These are phyloP conservation scores for Peronosclerospora sorghi DNA, from an alignment of 352 stramenopile species.

Conservation along the genomic window DNA sequence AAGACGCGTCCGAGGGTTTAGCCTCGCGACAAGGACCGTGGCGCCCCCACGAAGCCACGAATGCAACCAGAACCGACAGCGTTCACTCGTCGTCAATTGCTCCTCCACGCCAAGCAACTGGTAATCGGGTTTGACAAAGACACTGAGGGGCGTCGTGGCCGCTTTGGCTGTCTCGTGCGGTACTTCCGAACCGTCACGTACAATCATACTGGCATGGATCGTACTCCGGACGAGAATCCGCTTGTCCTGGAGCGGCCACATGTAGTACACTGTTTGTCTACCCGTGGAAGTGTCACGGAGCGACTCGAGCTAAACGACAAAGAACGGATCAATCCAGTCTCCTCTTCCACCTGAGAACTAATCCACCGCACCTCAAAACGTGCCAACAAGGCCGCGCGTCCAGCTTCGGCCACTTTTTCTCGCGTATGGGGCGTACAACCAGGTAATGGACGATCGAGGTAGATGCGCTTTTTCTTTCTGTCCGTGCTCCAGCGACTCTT, in stretches of 20 bases:
- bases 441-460: constrained; percentile 38
- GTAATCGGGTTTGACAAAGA: constrained; percentile 71
- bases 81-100: constrained; percentile 47
- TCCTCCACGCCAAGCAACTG: constrained; percentile 37
- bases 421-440: constrained; percentile 16
- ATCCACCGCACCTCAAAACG: constrained; percentile 25
- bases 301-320: constrained; percentile 13
- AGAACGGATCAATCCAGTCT: neutral
- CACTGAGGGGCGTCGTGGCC: constrained; percentile 22
- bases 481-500: constrained; percentile 37
- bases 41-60: constrained; percentile 68
- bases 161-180: constrained; percentile 1
- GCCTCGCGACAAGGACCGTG: constrained; percentile 31
- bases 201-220: constrained; percentile 12
- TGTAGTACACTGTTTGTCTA: constrained; percentile 35
- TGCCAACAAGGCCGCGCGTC: constrained; percentile 15
- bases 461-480: constrained; percentile 35
- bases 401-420: constrained; percentile 22
- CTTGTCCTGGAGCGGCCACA: constrained; percentile 49
- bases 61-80: constrained; percentile 58
- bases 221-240: constrained; percentile 53
- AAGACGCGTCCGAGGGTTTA: constrained; percentile 22
- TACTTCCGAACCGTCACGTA: neutral
- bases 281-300: constrained; percentile 14
- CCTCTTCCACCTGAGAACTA: too few species aligned